A percentile compares a stretch with the other conserved stretches of the same genome.
Conservation (phyloP, 139 green algal species). For the Microglena sp. region DNA sequence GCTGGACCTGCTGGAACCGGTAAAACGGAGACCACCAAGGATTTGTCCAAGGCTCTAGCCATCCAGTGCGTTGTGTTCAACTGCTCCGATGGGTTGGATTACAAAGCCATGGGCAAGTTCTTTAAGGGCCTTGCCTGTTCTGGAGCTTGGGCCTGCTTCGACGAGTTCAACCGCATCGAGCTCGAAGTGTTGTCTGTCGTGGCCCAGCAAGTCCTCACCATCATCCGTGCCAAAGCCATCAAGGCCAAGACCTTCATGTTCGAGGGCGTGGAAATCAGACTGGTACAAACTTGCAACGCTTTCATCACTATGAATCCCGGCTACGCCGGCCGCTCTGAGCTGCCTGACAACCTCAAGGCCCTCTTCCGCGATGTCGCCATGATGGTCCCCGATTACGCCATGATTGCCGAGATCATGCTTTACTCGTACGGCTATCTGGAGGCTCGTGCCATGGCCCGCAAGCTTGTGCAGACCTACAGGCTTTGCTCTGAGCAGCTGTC, state of each 20-base stretch:
- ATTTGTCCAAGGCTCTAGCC: conserved; percentile 61
- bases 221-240: conserved; percentile 45
- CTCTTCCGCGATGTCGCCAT: conserved; percentile 46
- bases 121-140: conserved; percentile 67
- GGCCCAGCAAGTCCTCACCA: conserved; percentile 53
- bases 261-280: conserved; percentile 51
- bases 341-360: conserved; percentile 61
- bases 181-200: conserved; percentile 63
- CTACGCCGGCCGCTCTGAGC: conserved; percentile 57
- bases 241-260: conserved; percentile 53
- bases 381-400: conserved; percentile 75
- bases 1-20: conserved; percentile 45
- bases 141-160: conserved; percentile 69
- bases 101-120: conserved; percentile 54
- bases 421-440: conserved; percentile 67
- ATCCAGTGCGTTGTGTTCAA: conserved; percentile 82
- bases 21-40: conserved; percentile 62
- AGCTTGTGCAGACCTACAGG: conserved; percentile 77
- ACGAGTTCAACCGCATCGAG: conserved; percentile 77
- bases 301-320: conserved; percentile 74
- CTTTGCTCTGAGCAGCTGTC: conserved; percentile 75
- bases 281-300: conserved; percentile 44
- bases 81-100: conserved; percentile 67
- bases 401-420: conserved; percentile 76
- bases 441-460: conserved; percentile 54